Base-by-base conservation (phyloP, 108 stramenopile genomes). In the Cyclostephanos tholiformis region DNA sequence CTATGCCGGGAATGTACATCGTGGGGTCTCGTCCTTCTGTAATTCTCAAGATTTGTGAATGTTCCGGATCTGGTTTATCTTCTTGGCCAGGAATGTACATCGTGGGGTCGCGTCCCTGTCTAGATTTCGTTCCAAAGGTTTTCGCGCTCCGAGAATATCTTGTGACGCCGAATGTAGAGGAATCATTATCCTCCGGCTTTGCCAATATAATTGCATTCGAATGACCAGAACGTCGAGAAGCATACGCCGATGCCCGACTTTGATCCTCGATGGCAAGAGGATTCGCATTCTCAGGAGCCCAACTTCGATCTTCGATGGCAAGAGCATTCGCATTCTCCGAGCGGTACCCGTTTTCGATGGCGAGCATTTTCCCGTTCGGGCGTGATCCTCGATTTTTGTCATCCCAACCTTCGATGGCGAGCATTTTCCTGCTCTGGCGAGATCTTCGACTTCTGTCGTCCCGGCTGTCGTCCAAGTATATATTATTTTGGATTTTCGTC, bases 381-480 rank as follows among this genome's bases (percentile, higher is more conserved):
- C 7, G 11, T 20, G 25, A 25, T 25, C 20, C 25, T 1, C 27
- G 27, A 9, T 11, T 10, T 17, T 5, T 63, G 29, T 69, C 46
- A 16, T 80, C 67, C 14, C n/a, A n/a, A n/a, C n/a, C n/a, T n/a
- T n/a, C n/a, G n/a, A 27, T 27, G 11, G 12, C 12, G 5, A 32
- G 10, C 26, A 27, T 59, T 9, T 35, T 59, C 7, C 32, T 36
- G 25, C 26, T 57, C 46, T 4, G 44, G 56, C 38, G 30, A 56
- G 6, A 36, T 11, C 6, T 8, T n/a, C 19, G 70, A 65, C 10
- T 39, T 68, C 52, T n/a, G n/a, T n/a, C n/a, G n/a, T n/a, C n/a
- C n/a, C n/a, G n/a, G n/a, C n/a, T 63, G 29, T 69, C 46, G 22
- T 80, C 67, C 14, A 30, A 55, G 61, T 74, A 74, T 32, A 80